phyloP scores from a whole-genome alignment of 2,329 filamentous ascomycete genomes.

The Calonectria leucothoes region DNA sequence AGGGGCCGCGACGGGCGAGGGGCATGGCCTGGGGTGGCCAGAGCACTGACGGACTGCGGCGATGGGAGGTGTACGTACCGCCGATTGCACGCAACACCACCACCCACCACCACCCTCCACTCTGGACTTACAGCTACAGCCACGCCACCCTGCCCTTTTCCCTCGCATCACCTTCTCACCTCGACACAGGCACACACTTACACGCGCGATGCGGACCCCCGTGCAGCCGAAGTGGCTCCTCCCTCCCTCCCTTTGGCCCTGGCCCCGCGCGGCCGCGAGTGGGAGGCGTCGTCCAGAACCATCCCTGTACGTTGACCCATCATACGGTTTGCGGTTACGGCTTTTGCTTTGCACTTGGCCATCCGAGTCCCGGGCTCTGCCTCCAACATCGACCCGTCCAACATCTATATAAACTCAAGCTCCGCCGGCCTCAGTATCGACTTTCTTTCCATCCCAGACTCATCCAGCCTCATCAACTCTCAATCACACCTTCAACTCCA shows the following conservation, averaged over 20 bases:
- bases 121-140: slow-evolving; percentile 23
- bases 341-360: slow-evolving; percentile 17
- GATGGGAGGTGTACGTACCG: not conserved
- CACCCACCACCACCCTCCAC: slow-evolving; percentile 23
- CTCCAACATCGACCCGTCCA: slow-evolving; percentile 32
- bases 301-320: slow-evolving; percentile 38
- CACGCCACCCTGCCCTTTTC: slow-evolving; percentile 22
- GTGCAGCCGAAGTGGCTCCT: slow-evolving; percentile 43
- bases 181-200: slow-evolving; percentile 19
- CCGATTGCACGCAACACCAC: not conserved
- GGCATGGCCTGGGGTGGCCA: not conserved
- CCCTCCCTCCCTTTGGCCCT: slow-evolving; percentile 33
- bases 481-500: slow-evolving; percentile 35
- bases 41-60: slow-evolving; percentile 2
- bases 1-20: not conserved
- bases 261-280: slow-evolving; percentile 38
- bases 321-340: slow-evolving; percentile 39
- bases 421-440: slow-evolving; percentile 33
- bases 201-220: slow-evolving; percentile 39
- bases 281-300: slow-evolving; percentile 38
- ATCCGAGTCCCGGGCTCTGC: slow-evolving; percentile 32
- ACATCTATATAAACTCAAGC: slow-evolving; percentile 44
- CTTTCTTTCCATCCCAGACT: slow-evolving; percentile 39
- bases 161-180: not conserved
- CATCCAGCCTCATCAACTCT: slow-evolving; percentile 41